These are phyloP conservation scores for Passiflora organensis DNA, from an alignment of 345 rosid genomes.

Conservation along the genomic window DNA sequence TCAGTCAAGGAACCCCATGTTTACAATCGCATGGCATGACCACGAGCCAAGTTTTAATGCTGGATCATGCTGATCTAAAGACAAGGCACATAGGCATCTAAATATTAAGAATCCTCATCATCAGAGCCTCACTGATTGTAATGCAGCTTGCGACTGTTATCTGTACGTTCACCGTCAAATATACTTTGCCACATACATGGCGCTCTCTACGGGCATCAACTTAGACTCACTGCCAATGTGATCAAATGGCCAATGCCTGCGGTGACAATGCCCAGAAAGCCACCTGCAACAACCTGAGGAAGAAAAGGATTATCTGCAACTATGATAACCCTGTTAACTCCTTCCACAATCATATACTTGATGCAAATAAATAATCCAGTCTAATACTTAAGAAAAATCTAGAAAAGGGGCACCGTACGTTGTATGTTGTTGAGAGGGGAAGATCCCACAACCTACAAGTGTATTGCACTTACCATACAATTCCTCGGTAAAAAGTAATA, in stretches of 20 bases:
- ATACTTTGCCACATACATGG: not conserved
- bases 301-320: not conserved
- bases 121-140: too few relatives aligned
- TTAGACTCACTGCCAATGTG: constrained; percentile 20
- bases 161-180: not conserved
- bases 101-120: too few relatives aligned
- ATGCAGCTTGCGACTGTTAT: not conserved
- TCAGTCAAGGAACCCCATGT: too few relatives aligned
- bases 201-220: constrained; percentile 12
- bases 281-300: constrained; percentile 73
- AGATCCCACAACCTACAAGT: not conserved
- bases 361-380: not conserved
- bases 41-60: too few relatives aligned
- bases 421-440: too few relatives aligned
- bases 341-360: not conserved
- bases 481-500: not conserved
- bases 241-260: constrained; percentile 54
- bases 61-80: too few relatives aligned
- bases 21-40: too few relatives aligned
- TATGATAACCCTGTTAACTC: not conserved
- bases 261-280: constrained; percentile 59
- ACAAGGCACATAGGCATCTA: too few relatives aligned
- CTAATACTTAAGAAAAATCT: too few relatives aligned
- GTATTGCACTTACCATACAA: too few relatives aligned
- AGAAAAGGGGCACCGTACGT: too few relatives aligned